Percentiles rank a stretch among this genome's conserved stretches.
Evolutionary conservation across 192 early-diverging fungal species (phyloP).

Genomic region (Coemansia sp.): DNA sequence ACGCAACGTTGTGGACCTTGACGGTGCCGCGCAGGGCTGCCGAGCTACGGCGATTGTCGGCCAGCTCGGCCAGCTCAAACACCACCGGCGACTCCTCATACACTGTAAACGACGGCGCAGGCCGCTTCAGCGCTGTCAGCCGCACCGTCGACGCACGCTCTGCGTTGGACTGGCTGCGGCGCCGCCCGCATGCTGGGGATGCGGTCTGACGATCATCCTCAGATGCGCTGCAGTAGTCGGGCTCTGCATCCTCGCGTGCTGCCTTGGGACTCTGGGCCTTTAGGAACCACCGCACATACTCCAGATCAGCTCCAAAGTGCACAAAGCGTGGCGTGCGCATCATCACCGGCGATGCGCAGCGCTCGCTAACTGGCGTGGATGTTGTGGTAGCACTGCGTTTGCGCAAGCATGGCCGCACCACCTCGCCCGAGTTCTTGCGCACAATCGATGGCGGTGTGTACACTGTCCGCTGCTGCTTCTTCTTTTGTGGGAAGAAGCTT

Average conservation of each 20-base stretch:
- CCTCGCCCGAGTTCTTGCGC: conserved; percentile 53
- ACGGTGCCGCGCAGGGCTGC: conserved; percentile 63
- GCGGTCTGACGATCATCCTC: conserved; percentile 22
- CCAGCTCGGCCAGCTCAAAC: conserved; percentile 60
- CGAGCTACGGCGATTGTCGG: conserved; percentile 49
- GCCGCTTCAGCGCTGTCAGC: conserved; percentile 41
- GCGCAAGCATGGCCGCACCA: conserved; percentile 50
- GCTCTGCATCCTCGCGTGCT: conserved; percentile 45
- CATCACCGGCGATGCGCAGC: conserved; percentile 4
- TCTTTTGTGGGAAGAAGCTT: conserved; percentile 21
- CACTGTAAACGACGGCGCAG: conserved; percentile 39
- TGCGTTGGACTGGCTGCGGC: conserved; percentile 8
- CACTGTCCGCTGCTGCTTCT: conserved; percentile 13
- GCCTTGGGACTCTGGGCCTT: conserved; percentile 65
- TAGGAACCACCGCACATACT: conserved; percentile 70
- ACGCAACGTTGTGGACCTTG: conserved; percentile 83
- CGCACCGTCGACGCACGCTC: conserved; percentile 20
- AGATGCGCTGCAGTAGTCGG: conserved; percentile 21
- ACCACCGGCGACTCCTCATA: conserved; percentile 57
- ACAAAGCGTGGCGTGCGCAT: conserved; percentile 61
- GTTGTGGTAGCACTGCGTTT: conserved; percentile 14
- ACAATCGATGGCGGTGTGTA: conserved; percentile 32
- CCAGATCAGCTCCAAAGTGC: conserved; percentile 66
- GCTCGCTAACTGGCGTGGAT: not conserved
- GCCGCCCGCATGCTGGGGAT: too few species aligned